Base-by-base conservation (phyloP, 2,329 filamentous ascomycete species). In the Pseudopithomyces maydicus region DNA sequence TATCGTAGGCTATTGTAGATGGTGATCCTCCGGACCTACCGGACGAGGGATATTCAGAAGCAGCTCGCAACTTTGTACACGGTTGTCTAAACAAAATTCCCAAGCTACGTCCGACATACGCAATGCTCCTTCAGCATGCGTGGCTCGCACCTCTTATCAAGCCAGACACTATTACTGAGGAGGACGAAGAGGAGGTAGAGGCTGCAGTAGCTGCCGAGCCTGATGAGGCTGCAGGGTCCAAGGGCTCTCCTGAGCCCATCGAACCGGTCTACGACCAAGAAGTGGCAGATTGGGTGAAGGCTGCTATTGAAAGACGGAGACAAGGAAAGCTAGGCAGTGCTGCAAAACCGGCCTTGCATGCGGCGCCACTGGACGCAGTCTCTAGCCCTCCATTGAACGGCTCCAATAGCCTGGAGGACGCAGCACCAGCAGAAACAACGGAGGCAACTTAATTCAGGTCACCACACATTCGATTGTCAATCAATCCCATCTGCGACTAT, bases 11-110 rank as follows among this genome's bases (percentile, higher is more conserved):
- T 54, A 99, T 99, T 72, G 95, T 99, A 35, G 92, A 98, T 73
- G 95, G 95, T 49, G 92, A 97, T n/a, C 92, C 95, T 14, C 95
- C 95, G 11, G 88, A 90, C 69, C 86, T 99, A 32, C 95, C 95
- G 0, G 81, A 83, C 5, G 85, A 90, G 54, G 88, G 86, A 23
- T 99, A 90, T 74, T 95, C 93, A 0, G 84, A 89, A 54, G 83
- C 85, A 6, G 92, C 94, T 2, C 88, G 88, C 54, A 90, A 94
- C 67, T 99, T 99, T 78, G 94, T 99, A 22, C 84, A 85, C 38
- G 89, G 89, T 43, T 98, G 95, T 74, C 82, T 99, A 45, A 92
- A 97, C 81, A 99, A 99, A 77, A 90, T 91, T 20, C 91, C 95
- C 8, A 90, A 91, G 65, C 85, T 96, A 57, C 88, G 95, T n/a